Evolutionary conservation across 2,329 filamentous ascomycete species (phyloP).

Genomic region (Falciphora oryzae): DNA sequence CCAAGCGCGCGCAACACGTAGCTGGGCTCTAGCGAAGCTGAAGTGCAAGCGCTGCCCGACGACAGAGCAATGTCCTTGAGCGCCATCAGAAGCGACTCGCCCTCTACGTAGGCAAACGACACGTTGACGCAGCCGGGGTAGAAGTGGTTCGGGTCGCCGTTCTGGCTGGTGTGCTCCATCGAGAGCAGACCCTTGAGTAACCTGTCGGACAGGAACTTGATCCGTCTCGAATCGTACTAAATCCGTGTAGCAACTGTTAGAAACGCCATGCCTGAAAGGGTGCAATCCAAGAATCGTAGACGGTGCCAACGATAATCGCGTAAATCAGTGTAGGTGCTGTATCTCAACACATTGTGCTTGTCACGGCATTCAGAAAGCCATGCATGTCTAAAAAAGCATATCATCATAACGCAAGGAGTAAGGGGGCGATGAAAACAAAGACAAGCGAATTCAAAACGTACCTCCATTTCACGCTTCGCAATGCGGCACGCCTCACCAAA

Average conservation of each 20-base stretch:
- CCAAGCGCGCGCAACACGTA: constrained; percentile 93
- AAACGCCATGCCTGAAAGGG: neutral
- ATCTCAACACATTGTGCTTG: constrained; percentile 52
- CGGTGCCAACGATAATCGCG: neutral
- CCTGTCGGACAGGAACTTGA: constrained; percentile 76
- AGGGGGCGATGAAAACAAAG: constrained; percentile 17
- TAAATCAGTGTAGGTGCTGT: constrained; percentile 60
- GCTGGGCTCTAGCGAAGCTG: constrained; percentile 90
- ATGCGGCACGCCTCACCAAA: constrained; percentile 95
- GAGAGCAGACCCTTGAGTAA: constrained; percentile 76
- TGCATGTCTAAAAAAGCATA: constrained; percentile 70
- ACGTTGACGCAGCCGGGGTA: constrained; percentile 98
- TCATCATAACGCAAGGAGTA: constrained; percentile 57
- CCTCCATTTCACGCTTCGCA: constrained; percentile 81
- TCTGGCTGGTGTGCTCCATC: constrained; percentile 88
- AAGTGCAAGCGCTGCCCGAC: constrained; percentile 94
- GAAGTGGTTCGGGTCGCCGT: constrained; percentile 75
- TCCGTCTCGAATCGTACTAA: constrained; percentile 89
- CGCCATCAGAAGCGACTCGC: constrained; percentile 96
- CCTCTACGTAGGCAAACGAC: constrained; percentile 97
- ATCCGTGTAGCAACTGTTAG: neutral
- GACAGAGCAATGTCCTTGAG: constrained; percentile 96
- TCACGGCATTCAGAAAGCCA: constrained; percentile 78
- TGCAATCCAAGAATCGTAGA: constrained; percentile 10
- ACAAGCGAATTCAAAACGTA: constrained; percentile 45